Conservation (phyloP, 2,329 filamentous ascomycete genomes). For the Sarocladium brachiariae region DNA sequence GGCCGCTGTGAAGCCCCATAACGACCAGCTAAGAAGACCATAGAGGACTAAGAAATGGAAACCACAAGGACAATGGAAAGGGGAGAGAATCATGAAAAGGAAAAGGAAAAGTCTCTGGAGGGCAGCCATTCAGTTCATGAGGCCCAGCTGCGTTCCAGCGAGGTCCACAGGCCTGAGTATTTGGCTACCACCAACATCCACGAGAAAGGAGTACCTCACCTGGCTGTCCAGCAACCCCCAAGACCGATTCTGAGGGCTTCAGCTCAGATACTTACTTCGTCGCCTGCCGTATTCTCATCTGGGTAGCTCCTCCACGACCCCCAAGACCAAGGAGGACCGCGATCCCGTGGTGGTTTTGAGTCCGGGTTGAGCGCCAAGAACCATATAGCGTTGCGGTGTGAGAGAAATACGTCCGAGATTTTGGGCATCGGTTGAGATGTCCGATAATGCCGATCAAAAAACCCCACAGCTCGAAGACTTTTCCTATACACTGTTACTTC, state of each 20-base stretch:
- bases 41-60: too few relatives aligned
- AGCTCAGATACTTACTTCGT: slow-evolving; percentile 8
- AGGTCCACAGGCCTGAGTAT: slow-evolving; percentile 6
- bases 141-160: too few relatives aligned
- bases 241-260: slow-evolving; percentile 3
- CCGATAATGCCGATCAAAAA: too few relatives aligned
- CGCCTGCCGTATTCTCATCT: slow-evolving; percentile 8
- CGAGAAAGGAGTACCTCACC: not conserved
- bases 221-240: slow-evolving; percentile 6
- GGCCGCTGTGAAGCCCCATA: too few relatives aligned
- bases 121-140: not conserved
- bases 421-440: too few relatives aligned
- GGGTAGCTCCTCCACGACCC: slow-evolving; percentile 10
- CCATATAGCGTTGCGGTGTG: too few relatives aligned
- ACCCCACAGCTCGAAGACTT: too few relatives aligned
- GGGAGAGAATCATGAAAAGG: not conserved
- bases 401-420: too few relatives aligned
- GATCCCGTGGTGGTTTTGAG: slow-evolving; percentile 4
- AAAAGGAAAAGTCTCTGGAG: not conserved
- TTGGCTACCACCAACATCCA: slow-evolving; percentile 2
- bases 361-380: too few relatives aligned
- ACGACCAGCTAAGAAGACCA: too few relatives aligned
- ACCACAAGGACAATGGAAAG: too few relatives aligned
- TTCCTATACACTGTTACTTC: too few relatives aligned
- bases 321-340: not conserved